Base-by-base conservation (phyloP, 805 yeast species). In the Wickerhamiella dianesei region DNA sequence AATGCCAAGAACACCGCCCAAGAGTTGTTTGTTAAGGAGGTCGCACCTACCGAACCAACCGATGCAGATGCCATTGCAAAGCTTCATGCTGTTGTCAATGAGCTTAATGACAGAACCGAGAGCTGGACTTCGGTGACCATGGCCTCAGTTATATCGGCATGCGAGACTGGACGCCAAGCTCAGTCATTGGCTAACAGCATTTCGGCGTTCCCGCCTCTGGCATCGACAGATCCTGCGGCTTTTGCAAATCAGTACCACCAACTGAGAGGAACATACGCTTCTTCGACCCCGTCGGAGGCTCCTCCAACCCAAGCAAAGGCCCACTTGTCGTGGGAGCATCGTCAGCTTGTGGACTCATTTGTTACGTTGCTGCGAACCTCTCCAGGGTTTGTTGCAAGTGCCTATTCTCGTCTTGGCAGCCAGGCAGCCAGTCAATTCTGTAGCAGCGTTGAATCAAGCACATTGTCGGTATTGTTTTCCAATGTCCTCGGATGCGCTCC, bases 361-460 rank as follows among this genome's bases (percentile, higher is more conserved):
- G 46, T 63, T 48, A 59, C 64, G 6, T 48, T 61, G 36, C 49
- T 63, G 25, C 56, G 64, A 35, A 54, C 64, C 1, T 59, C 65
- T 2, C 65, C 66, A 0, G 58, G 60, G n/a, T 63, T 63, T 40
- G 48, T 63, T 9, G 60, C 63, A 16, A 50, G 60, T 5, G 56
- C 61, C 2, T 45, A 60, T 13, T 41, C 53, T 2, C 54, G 54
- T n/a, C 41, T 63, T 50, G 40, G 54, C 1, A 35, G 45, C 3
- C 17, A 44, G 3, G 62, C 59, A 21, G 44, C 57, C 8, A 44
- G 36, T 6, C 20, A 43, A 14, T 58, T 60, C 40, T 20, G 47
- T 50, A 42, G 50, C 47, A 37, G 53, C 53, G 21, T 52, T 46
- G 51, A 56, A 56, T 29, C 52, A 46, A 49, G 53, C 25, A 61